phyloP scores from a whole-genome alignment of 2,329 filamentous ascomycete species.

The Exutisphaerella laricina region DNA sequence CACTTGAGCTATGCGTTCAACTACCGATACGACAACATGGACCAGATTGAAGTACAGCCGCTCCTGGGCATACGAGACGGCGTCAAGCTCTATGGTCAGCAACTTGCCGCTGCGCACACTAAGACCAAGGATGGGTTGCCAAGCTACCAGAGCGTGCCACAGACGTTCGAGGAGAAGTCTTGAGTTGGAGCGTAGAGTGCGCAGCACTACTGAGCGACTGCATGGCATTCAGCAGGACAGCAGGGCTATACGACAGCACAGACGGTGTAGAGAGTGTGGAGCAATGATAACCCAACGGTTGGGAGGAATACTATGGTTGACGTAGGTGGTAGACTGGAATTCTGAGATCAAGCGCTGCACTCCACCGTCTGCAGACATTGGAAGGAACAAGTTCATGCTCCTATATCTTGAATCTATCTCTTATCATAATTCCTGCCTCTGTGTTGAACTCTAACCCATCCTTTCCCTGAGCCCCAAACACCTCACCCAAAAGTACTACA shows the following conservation, averaged over 20 bases:
- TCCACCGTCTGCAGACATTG: no score
- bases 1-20: constrained; percentile 20
- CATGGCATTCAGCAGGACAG: no score
- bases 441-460: constrained; percentile 6
- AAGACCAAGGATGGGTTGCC: constrained; percentile 1
- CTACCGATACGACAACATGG: constrained; percentile 14
- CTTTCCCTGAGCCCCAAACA: not conserved
- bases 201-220: no score
- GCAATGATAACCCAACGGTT: no score
- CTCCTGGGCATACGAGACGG: constrained; percentile 8
- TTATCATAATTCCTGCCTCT: not conserved
- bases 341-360: no score
- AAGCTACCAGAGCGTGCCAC: constrained; percentile 1
- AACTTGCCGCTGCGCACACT: constrained; percentile 4
- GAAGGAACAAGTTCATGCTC: no score
- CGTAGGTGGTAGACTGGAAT: no score
- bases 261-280: no score
- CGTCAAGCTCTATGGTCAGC: constrained; percentile 13
- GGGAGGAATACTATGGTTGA: no score
- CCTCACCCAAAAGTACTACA: constrained; percentile 29
- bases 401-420: not conserved
- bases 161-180: not conserved
- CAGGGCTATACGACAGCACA: no score
- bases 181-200: no score
- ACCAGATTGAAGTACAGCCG: constrained; percentile 10